Conservation (phyloP, 2,329 filamentous ascomycete species). For the Remersonia thermophila region DNA sequence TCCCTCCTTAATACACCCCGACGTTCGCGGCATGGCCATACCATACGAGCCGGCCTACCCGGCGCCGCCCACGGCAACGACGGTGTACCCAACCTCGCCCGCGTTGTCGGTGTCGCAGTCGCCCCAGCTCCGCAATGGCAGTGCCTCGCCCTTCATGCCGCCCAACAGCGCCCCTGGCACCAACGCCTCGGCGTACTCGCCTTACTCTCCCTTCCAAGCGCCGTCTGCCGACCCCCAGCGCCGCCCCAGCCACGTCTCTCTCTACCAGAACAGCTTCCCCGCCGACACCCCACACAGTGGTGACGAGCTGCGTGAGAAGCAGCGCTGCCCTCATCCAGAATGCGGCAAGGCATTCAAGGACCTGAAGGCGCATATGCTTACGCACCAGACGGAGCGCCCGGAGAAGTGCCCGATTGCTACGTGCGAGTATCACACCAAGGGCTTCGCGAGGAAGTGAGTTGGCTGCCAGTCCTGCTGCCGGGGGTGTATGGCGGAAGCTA, state of each 20-base stretch:
- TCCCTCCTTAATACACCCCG: slow-evolving; percentile 44
- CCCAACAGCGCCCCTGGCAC: too few relatives aligned
- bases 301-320: slow-evolving; percentile 53
- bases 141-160: slow-evolving; percentile 53
- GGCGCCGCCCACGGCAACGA: slow-evolving; percentile 30
- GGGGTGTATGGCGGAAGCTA: too few relatives aligned
- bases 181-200: slow-evolving; percentile 31
- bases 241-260: slow-evolving; percentile 55
- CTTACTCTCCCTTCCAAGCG: slow-evolving; percentile 42
- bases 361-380: slow-evolving; percentile 86
- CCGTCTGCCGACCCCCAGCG: slow-evolving; percentile 36
- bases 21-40: slow-evolving; percentile 39
- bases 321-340: slow-evolving; percentile 67
- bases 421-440: slow-evolving; percentile 85
- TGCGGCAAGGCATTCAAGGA: slow-evolving; percentile 85
- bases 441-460: slow-evolving; percentile 65
- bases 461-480: too few relatives aligned
- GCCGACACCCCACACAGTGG: slow-evolving; percentile 49
- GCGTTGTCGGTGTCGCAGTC: slow-evolving; percentile 49
- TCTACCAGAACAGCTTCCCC: slow-evolving; percentile 49
- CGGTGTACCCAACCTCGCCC: slow-evolving; percentile 48
- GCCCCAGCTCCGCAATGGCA: slow-evolving; percentile 41
- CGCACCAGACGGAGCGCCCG: slow-evolving; percentile 78
- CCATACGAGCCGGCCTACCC: slow-evolving; percentile 39
- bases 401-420: slow-evolving; percentile 90